These are phyloP conservation scores for Cercospora sp. DNA, from an alignment of 2,329 filamentous ascomycete species.

Conservation along the genomic window DNA sequence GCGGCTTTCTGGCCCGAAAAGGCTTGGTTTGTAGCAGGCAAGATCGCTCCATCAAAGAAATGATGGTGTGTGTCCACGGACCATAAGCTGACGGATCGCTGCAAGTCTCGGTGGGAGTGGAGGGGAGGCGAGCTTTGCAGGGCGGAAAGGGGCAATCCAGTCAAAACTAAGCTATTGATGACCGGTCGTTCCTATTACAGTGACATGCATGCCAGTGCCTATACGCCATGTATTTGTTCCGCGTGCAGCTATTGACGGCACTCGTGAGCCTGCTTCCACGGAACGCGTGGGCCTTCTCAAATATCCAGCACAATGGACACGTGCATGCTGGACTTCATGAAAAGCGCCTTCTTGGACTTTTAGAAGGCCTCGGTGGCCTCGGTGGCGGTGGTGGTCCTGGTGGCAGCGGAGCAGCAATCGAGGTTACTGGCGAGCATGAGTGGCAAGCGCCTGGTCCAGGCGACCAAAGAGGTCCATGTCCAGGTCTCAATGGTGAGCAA, in stretches of 20 bases:
- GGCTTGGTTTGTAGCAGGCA: not conserved
- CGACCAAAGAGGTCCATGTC: slow-evolving; percentile 23
- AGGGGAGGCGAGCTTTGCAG: not conserved
- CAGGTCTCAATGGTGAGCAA: slow-evolving; percentile 9
- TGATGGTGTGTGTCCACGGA: slow-evolving; percentile 10
- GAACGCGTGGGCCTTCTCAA: slow-evolving; percentile 9
- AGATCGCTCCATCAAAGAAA: slow-evolving; percentile 2
- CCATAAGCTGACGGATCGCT: not conserved
- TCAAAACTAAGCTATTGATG: slow-evolving; percentile 17
- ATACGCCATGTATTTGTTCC: slow-evolving; percentile 17
- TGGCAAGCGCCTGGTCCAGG: slow-evolving; percentile 17
- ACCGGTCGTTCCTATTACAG: slow-evolving; percentile 11
- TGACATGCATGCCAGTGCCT: not conserved
- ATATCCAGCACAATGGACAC: slow-evolving; percentile 2
- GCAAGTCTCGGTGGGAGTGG: not conserved
- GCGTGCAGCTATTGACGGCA: not conserved
- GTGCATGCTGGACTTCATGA: not conserved
- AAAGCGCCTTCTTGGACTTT: slow-evolving; percentile 10
- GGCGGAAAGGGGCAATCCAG: slow-evolving; percentile 15
- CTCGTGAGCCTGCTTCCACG: slow-evolving; percentile 1
- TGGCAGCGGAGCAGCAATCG: not conserved
- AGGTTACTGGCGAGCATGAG: slow-evolving; percentile 11
- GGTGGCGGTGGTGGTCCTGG: not conserved
- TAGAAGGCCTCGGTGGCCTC: not conserved
- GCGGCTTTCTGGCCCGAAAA: not conserved